Evolutionary conservation across 495 filamentous ascomycete genomes (phyloP).

Genomic region (Penicillium silybi): DNA sequence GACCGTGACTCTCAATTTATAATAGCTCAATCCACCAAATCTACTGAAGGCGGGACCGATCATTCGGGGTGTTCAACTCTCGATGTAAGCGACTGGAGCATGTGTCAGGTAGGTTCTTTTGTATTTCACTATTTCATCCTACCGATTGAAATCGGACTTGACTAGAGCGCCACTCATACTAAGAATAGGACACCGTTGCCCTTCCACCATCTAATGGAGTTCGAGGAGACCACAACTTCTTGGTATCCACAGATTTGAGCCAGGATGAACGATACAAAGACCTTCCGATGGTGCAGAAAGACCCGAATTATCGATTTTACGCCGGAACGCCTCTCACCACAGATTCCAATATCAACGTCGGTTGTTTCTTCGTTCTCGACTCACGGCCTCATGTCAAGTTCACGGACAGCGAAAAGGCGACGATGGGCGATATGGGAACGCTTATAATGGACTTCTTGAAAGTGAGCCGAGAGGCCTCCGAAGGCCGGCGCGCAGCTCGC

Average conservation of each 20-base stretch:
- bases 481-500: conserved; percentile 51
- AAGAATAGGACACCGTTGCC: conserved; percentile 24
- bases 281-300: conserved; percentile 37
- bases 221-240: conserved; percentile 27
- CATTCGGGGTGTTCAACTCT: conserved; percentile 43
- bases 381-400: conserved; percentile 33
- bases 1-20: conserved; percentile 56
- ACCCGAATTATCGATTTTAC: conserved; percentile 43
- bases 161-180: neutral
- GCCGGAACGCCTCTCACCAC: conserved; percentile 56
- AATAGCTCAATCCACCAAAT: conserved; percentile 51
- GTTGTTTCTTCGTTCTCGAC: conserved; percentile 64
- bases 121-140: neutral
- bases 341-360: conserved; percentile 64
- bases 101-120: conserved; percentile 35
- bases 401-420: conserved; percentile 28
- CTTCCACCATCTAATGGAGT: conserved; percentile 32
- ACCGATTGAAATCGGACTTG: neutral
- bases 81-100: conserved; percentile 35
- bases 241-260: conserved; percentile 37
- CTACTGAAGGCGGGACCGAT: conserved; percentile 28
- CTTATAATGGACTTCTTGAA: conserved; percentile 63
- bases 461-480: conserved; percentile 49
- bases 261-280: conserved; percentile 39
- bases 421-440: conserved; percentile 42